Conservation (phyloP, 2,329 filamentous ascomycete genomes). For the Ophiostoma piceae region DNA sequence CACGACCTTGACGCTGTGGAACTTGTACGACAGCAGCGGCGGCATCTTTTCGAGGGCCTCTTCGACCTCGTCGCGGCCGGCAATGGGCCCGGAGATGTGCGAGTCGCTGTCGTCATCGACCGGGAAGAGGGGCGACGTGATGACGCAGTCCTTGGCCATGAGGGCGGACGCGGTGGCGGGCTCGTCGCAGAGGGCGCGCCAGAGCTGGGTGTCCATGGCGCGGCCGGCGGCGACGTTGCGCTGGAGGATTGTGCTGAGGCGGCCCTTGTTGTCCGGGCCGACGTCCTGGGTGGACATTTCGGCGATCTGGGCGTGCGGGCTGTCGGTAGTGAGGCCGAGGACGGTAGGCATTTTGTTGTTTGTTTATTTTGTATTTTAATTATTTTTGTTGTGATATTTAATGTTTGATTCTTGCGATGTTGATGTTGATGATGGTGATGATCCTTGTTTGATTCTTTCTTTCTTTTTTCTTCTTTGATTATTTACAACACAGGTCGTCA, state of each 20-base stretch:
- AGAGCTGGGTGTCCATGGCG: constrained; percentile 38
- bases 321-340: constrained; percentile 34
- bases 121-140: constrained; percentile 36
- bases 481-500: too few relatives aligned
- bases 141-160: constrained; percentile 37
- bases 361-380: not conserved
- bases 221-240: constrained; percentile 37
- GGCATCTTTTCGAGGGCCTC: constrained; percentile 32
- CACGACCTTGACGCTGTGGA: constrained; percentile 35
- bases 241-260: constrained; percentile 38
- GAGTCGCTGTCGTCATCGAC: not conserved
- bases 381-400: not conserved
- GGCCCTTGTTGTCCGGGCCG: constrained; percentile 30
- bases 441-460: not conserved
- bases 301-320: constrained; percentile 16
- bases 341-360: constrained; percentile 31
- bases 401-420: not conserved
- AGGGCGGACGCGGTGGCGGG: constrained; percentile 36
- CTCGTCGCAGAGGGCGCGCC: constrained; percentile 38
- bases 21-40: constrained; percentile 33
- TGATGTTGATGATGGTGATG: not conserved
- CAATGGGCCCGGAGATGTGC: constrained; percentile 22
- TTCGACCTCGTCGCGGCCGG: constrained; percentile 32
- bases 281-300: constrained; percentile 23
- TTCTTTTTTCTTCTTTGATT: not conserved